Conservation (phyloP, 139 green algal species). For the Spirogloea muscicola region DNA sequence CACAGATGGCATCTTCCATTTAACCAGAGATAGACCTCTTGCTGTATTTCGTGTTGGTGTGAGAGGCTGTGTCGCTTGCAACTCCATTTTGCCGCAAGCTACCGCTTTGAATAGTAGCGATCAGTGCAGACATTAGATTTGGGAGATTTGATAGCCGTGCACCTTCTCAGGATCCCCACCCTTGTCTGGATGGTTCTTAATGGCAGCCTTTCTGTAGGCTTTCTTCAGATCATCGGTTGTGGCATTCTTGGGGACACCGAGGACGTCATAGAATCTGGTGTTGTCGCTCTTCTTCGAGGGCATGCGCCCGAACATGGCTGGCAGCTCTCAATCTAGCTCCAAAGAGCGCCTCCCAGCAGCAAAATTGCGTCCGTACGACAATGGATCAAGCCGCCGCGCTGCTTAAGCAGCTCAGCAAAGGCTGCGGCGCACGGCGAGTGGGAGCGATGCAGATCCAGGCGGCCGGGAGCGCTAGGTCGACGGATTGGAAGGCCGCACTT, state of each 20-base stretch:
- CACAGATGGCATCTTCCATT: not conserved
- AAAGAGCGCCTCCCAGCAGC: no score
- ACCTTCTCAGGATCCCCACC: constrained; percentile 84
- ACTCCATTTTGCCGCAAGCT: not conserved
- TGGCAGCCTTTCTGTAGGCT: constrained; percentile 82
- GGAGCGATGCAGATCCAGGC: no score
- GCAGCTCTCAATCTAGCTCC: no score
- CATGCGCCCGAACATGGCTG: constrained; percentile 49
- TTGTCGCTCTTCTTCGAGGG: constrained; percentile 46
- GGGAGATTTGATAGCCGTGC: not conserved
- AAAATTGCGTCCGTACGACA: no score
- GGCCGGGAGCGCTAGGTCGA: no score
- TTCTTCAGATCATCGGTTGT: constrained; percentile 93
- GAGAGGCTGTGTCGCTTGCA: not conserved
- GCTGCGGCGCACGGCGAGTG: no score
- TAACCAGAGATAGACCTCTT: not conserved
- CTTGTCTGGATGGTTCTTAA: constrained; percentile 54
- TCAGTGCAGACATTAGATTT: not conserved
- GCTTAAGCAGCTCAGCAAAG: no score
- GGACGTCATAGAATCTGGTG: constrained; percentile 58
- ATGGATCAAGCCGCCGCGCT: no score
- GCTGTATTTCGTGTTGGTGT: not conserved
- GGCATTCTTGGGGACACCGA: constrained; percentile 78
- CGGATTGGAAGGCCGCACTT: no score
- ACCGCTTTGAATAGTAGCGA: not conserved